phyloP scores from a whole-genome alignment of 2,329 filamentous ascomycete genomes.

The Aspergillus neoniger region DNA sequence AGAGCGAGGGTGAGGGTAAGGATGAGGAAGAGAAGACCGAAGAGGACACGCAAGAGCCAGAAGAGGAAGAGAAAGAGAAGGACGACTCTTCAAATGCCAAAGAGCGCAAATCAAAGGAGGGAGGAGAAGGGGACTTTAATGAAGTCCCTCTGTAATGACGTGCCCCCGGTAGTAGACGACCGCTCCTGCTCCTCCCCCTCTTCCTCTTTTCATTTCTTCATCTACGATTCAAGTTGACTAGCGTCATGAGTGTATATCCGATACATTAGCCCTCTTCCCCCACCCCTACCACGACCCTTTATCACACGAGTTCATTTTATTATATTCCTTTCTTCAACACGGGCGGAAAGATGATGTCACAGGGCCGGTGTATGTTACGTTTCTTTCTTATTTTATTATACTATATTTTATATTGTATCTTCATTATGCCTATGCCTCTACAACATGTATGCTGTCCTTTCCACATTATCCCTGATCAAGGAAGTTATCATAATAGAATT shows the following conservation, averaged over 20 bases:
- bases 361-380: background rate
- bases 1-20: slow-evolving; percentile 13
- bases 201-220: slow-evolving; percentile 19
- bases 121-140: slow-evolving; percentile 37
- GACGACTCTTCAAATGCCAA: slow-evolving; percentile 21
- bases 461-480: no score
- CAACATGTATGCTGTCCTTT: background rate
- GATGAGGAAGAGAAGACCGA: slow-evolving; percentile 17
- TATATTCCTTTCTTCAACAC: background rate
- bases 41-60: slow-evolving; percentile 20
- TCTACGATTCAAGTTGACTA: slow-evolving; percentile 10
- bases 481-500: no score
- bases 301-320: slow-evolving; percentile 16
- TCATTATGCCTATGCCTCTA: background rate
- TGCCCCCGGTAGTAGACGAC: slow-evolving; percentile 2
- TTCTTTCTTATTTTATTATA: background rate
- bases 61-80: slow-evolving; percentile 21
- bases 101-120: slow-evolving; percentile 35
- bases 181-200: slow-evolving; percentile 15
- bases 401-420: background rate
- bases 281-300: slow-evolving; percentile 14
- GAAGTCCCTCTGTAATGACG: slow-evolving; percentile 35
- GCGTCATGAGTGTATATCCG: slow-evolving; percentile 5
- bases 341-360: background rate
- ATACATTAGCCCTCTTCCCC: slow-evolving; percentile 6